phyloP scores from a whole-genome alignment of 2,329 filamentous ascomycete genomes.

The Bipolaris sorokiniana region DNA sequence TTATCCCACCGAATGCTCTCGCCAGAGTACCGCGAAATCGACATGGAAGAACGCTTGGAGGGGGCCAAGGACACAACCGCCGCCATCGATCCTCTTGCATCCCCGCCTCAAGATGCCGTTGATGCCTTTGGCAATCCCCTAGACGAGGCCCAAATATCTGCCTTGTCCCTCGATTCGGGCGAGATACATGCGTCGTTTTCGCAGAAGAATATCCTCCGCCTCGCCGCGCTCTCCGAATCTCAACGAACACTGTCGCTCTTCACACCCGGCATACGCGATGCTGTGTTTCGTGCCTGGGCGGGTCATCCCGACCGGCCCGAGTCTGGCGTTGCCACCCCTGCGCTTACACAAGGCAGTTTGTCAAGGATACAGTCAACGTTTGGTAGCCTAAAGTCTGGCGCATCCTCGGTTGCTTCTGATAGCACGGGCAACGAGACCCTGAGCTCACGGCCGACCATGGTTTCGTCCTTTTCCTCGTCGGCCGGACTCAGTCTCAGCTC shows the following conservation, averaged over 20 bases:
- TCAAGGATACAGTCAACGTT: slow-evolving; percentile 55
- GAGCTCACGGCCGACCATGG: slow-evolving; percentile 71
- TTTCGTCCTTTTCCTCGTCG: slow-evolving; percentile 63
- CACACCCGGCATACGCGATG: slow-evolving; percentile 87
- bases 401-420: slow-evolving; percentile 45
- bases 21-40: slow-evolving; percentile 77
- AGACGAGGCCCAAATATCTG: slow-evolving; percentile 75
- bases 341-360: slow-evolving; percentile 52
- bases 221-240: slow-evolving; percentile 83
- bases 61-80: slow-evolving; percentile 60
- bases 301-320: slow-evolving; percentile 75
- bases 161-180: slow-evolving; percentile 77
- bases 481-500: slow-evolving; percentile 69
- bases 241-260: slow-evolving; percentile 90
- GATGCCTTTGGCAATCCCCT: slow-evolving; percentile 80
- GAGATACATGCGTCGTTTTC: slow-evolving; percentile 92
- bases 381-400: slow-evolving; percentile 55
- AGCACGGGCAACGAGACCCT: slow-evolving; percentile 56
- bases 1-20: slow-evolving; percentile 89
- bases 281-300: slow-evolving; percentile 91
- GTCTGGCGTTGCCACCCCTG: slow-evolving; percentile 50
- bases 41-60: slow-evolving; percentile 61
- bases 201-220: slow-evolving; percentile 85
- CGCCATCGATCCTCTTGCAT: slow-evolving; percentile 79
- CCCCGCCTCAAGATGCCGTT: slow-evolving; percentile 79